Base-by-base conservation (phyloP, 2,329 filamentous ascomycete genomes). In the Neofusicoccum parvum region DNA sequence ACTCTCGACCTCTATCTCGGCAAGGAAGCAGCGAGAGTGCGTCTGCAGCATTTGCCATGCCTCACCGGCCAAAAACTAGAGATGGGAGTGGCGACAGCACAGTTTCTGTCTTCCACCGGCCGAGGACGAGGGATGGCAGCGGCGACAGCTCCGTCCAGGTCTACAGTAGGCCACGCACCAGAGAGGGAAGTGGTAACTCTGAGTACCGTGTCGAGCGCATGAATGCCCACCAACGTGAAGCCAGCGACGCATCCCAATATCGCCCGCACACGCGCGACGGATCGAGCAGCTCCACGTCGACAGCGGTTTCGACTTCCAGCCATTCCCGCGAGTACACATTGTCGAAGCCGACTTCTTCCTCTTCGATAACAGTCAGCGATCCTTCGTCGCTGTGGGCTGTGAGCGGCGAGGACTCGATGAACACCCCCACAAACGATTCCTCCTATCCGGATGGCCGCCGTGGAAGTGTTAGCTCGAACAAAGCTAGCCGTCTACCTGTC, bases 211-310 rank as follows among this genome's bases (percentile, higher is more conserved):
- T 49, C 32, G 59, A 62, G n/a, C 59, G 46, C 9, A 17, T 37
- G 46, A 65, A 51, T 17, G 32, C 53, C 5, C 53, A 65, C 45
- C 36, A 49, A 23, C 43, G 63, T 12, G 63, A 59, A 17, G 12
- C 41, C 3, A 59, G 53, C 34, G 53, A 65, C 51, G 17, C 32
- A 17, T 43, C 46, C 23, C 32, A 59, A 45, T 49, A n/a, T n/a
- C 63, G 63, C 20, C 63, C 63, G 10, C 63, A 58, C 45, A 65
- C 51, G 9, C 63, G 63, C 11, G 63, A 65, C 15, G 63, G 45
- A 14, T 56, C 50, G 34, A 59, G 32, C 51, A 59, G 63, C 23
- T 58, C 51, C 17, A 58, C 53, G 3, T 58, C 51, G 15, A 65
- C 51, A 2, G 53, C 51, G 6, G 43, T 65, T 17, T 65, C 63